phyloP scores from a whole-genome alignment of 2,329 filamentous ascomycete genomes.

The Spiromastix sp. region DNA sequence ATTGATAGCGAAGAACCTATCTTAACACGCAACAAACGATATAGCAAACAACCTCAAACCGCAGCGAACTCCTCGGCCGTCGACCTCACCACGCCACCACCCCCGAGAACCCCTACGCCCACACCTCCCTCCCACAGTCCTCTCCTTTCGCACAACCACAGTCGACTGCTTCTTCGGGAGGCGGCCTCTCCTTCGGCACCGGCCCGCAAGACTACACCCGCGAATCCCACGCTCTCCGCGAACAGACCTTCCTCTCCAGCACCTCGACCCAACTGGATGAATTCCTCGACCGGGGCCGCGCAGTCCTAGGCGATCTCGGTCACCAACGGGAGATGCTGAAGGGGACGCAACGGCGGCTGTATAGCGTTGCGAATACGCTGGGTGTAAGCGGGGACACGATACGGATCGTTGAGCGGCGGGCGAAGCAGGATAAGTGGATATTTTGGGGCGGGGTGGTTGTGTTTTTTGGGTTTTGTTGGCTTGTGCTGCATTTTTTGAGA shows the following conservation, averaged over 20 bases:
- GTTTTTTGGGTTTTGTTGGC: slow-evolving; percentile 87
- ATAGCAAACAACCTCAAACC: slow-evolving; percentile 54
- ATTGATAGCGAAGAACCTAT: not conserved
- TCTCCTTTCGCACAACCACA: slow-evolving; percentile 31
- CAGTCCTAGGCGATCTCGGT: slow-evolving; percentile 78
- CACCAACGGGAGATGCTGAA: slow-evolving; percentile 92
- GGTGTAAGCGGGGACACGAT: slow-evolving; percentile 94
- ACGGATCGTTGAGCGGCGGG: slow-evolving; percentile 84
- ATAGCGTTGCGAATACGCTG: slow-evolving; percentile 86
- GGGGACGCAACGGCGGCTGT: slow-evolving; percentile 80
- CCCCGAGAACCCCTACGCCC: slow-evolving; percentile 88
- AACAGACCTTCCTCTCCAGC: slow-evolving; percentile 75
- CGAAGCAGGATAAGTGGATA: slow-evolving; percentile 96
- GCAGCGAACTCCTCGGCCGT: slow-evolving; percentile 74
- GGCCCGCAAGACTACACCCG: slow-evolving; percentile 50
- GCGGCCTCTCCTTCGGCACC: slow-evolving; percentile 36
- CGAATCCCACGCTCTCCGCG: slow-evolving; percentile 74
- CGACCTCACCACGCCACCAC: slow-evolving; percentile 68
- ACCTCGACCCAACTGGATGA: slow-evolving; percentile 85
- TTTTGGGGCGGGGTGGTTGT: slow-evolving; percentile 78
- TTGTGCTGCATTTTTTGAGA: slow-evolving; percentile 75
- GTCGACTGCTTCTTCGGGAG: slow-evolving; percentile 17
- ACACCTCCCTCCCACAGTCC: slow-evolving; percentile 37
- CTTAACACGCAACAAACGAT: not conserved
- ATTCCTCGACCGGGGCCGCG: slow-evolving; percentile 82